Conservation (phyloP, 345 rosid species). For the Salix brachista region DNA sequence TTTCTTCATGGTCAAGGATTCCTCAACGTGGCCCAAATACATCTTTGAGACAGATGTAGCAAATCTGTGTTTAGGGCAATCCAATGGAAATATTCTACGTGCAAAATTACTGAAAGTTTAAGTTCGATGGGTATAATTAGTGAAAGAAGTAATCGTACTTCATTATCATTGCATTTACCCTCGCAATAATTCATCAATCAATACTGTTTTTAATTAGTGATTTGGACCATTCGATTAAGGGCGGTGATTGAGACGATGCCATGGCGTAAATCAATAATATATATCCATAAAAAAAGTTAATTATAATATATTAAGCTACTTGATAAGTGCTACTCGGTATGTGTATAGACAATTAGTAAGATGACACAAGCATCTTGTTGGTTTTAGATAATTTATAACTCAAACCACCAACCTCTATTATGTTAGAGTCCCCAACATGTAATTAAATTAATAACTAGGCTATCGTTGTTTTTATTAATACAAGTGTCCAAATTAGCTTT, state of each 20-base stretch:
- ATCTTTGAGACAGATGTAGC: not conserved
- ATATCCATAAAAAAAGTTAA: not conserved
- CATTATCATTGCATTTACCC: not conserved
- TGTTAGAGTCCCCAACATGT: conserved; percentile 9
- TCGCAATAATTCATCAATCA: not conserved
- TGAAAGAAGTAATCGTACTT: no score
- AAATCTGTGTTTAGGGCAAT: not conserved
- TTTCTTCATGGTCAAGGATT: conserved; percentile 18
- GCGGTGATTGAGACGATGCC: not conserved
- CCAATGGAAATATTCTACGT: not conserved
- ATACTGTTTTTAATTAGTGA: not conserved
- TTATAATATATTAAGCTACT: not conserved
- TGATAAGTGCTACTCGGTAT: not conserved
- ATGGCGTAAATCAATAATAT: not conserved
- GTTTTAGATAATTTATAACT: conserved; percentile 5
- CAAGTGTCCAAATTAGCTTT: no score
- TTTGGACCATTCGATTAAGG: not conserved
- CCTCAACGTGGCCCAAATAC: conserved; percentile 2
- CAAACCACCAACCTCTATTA: not conserved
- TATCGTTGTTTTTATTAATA: no score
- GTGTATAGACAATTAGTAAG: not conserved
- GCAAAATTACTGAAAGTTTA: not conserved
- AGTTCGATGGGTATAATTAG: not conserved
- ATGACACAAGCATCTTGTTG: not conserved
- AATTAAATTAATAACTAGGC: conserved; percentile 17